Conservation (phyloP, 2,329 filamentous ascomycete species). For the Botryotinia convoluta region DNA sequence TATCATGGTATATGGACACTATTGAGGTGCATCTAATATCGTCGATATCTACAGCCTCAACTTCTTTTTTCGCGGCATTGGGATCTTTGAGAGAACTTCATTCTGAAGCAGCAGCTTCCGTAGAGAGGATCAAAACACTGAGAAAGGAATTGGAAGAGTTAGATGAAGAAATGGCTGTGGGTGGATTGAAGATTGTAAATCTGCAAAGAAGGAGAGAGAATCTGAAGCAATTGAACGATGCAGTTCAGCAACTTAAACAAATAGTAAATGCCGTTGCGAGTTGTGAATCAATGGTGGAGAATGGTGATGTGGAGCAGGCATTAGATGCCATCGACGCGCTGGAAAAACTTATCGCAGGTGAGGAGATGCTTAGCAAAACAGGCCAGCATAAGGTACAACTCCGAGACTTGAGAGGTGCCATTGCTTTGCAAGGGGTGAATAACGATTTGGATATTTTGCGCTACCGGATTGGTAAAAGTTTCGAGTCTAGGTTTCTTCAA, state of each 20-base stretch:
- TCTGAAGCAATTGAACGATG: slow-evolving; percentile 74
- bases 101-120: slow-evolving; percentile 86
- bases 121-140: slow-evolving; percentile 77
- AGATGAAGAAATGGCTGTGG: slow-evolving; percentile 82
- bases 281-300: slow-evolving; percentile 80
- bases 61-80: slow-evolving; percentile 92
- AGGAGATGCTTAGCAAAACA: slow-evolving; percentile 43
- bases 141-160: slow-evolving; percentile 76
- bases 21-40: slow-evolving; percentile 96
- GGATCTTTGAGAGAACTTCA: slow-evolving; percentile 89
- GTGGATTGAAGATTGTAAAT: slow-evolving; percentile 80
- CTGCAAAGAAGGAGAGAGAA: slow-evolving; percentile 82
- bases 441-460: slow-evolving; percentile 74
- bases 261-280: slow-evolving; percentile 72
- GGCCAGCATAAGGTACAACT: slow-evolving; percentile 37
- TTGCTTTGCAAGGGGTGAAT: slow-evolving; percentile 76
- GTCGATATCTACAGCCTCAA: slow-evolving; percentile 92
- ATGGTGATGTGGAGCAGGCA: slow-evolving; percentile 78
- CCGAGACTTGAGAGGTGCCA: slow-evolving; percentile 72
- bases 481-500: slow-evolving; percentile 76
- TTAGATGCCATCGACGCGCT: slow-evolving; percentile 74
- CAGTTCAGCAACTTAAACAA: slow-evolving; percentile 76
- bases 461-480: slow-evolving; percentile 80
- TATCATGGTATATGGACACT: slow-evolving; percentile 99
- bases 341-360: slow-evolving; percentile 77